A percentile compares a stretch with the other conserved stretches of the same genome.
phyloP scores from a whole-genome alignment of 805 yeast species.

The Saccharomycopsis guyanensis region DNA sequence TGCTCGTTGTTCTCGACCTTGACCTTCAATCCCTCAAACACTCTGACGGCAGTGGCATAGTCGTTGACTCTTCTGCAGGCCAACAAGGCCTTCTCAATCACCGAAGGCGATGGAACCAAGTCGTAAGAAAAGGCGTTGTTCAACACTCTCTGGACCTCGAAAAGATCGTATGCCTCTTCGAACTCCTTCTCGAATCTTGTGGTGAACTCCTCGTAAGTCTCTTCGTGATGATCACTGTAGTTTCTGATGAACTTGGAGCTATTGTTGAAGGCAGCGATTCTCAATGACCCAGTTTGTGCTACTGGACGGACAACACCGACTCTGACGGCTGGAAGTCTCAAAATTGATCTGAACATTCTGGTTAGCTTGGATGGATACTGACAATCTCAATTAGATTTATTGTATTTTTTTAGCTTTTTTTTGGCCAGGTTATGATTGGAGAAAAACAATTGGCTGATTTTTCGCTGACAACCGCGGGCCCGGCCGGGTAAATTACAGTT shows the following conservation, averaged over 20 bases:
- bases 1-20: slow-evolving; percentile 93
- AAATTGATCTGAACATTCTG: slow-evolving; percentile 7
- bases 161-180: slow-evolving; percentile 83
- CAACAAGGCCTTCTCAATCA: slow-evolving; percentile 88
- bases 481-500: too few relatives aligned
- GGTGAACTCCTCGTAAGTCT: slow-evolving; percentile 92
- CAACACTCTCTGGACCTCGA: slow-evolving; percentile 85
- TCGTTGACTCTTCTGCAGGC: slow-evolving; percentile 99
- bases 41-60: slow-evolving; percentile 97
- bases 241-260: slow-evolving; percentile 47
- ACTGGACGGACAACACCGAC: slow-evolving; percentile 16
- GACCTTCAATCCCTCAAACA: slow-evolving; percentile 92
- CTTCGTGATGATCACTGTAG: slow-evolving; percentile 82
- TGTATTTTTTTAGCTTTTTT: slow-evolving; percentile 1
- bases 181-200: slow-evolving; percentile 90
- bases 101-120: slow-evolving; percentile 96
- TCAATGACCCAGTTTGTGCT: neutral
- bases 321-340: slow-evolving; percentile 23
- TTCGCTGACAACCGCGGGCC: too few relatives aligned
- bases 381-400: too few relatives aligned
- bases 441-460: slow-evolving; percentile 6
- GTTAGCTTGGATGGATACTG: too few relatives aligned
- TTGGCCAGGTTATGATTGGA: slow-evolving; percentile 5
- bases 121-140: slow-evolving; percentile 98
- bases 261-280: neutral